Evolutionary conservation across 495 filamentous ascomycete genomes (phyloP).

Genomic region (Penicillium samsonianum): DNA sequence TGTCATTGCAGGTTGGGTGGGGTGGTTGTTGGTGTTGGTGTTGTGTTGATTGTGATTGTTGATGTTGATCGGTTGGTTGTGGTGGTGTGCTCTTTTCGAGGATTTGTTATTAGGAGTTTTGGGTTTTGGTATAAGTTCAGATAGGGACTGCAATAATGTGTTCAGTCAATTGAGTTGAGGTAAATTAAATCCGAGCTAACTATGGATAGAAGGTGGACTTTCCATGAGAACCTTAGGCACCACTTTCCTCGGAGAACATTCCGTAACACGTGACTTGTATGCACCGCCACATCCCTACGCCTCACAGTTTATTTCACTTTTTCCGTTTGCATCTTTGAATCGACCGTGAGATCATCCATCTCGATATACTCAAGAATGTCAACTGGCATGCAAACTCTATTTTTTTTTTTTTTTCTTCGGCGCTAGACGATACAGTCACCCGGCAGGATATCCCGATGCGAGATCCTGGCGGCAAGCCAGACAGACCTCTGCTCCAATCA

Average conservation of each 20-base stretch:
- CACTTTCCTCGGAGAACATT: conserved; percentile 20
- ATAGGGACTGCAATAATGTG: background rate
- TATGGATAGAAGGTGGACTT: conserved; percentile 1
- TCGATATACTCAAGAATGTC: conserved; percentile 20
- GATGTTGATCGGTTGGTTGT: background rate
- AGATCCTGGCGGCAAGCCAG: conserved; percentile 28
- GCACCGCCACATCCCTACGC: conserved; percentile 15
- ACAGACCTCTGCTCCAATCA: conserved; percentile 22
- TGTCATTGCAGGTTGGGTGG: conserved; percentile 23
- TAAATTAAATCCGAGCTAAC: conserved; percentile 2
- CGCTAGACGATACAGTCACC: conserved; percentile 21
- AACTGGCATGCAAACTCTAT: conserved; percentile 12
- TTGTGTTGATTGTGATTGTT: background rate
- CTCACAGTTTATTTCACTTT: background rate
- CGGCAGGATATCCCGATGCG: conserved; percentile 6
- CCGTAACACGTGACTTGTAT: conserved; percentile 16
- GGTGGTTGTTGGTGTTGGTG: background rate
- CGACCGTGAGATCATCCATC: conserved; percentile 20
- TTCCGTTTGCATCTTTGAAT: conserved; percentile 24
- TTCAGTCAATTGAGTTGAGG: background rate
- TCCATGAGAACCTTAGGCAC: conserved; percentile 24
- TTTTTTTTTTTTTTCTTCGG: conserved; percentile 1
- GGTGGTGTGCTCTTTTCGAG: background rate
- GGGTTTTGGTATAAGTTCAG: background rate
- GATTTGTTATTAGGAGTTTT: background rate